Evolutionary conservation across 768 basidiomycete genomes (phyloP).

Genomic region (Galerina marginata): DNA sequence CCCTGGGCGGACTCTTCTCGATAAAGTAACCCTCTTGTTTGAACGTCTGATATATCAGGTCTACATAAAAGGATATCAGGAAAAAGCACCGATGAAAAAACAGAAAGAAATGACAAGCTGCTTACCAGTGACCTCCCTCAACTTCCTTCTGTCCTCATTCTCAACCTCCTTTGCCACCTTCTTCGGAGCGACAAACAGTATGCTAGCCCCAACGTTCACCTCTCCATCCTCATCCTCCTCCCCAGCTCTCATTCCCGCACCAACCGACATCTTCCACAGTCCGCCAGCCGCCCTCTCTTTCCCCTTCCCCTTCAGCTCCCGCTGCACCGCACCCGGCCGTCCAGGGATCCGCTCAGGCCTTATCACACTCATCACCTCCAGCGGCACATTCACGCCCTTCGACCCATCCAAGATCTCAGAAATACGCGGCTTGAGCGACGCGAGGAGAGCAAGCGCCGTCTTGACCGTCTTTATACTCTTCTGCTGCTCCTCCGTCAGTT

Average conservation of each 20-base stretch:
- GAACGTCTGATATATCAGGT: conserved; percentile 47
- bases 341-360: conserved; percentile 32
- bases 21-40: conserved; percentile 46
- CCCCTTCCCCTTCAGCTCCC: no score
- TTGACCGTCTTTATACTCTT: conserved; percentile 35
- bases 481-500: no score
- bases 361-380: conserved; percentile 50
- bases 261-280: no score
- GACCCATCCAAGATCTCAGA: conserved; percentile 38
- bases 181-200: conserved; percentile 27
- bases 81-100: no score
- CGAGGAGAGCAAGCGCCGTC: conserved; percentile 49
- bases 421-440: conserved; percentile 47
- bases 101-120: no score
- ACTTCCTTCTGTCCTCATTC: conserved; percentile 18
- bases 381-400: conserved; percentile 34
- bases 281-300: background rate
- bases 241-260: no score
- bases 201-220: conserved; percentile 26
- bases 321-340: background rate
- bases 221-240: background rate
- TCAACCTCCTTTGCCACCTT: background rate
- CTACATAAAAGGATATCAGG: conserved; percentile 28
- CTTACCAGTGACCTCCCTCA: conserved; percentile 37
- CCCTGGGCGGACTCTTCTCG: conserved; percentile 55